Percentiles rank a stretch among this genome's conserved stretches.
Evolutionary conservation across 73 alveolate genomes (phyloP).

Genomic region (Tetrahymena malaccensis): DNA sequence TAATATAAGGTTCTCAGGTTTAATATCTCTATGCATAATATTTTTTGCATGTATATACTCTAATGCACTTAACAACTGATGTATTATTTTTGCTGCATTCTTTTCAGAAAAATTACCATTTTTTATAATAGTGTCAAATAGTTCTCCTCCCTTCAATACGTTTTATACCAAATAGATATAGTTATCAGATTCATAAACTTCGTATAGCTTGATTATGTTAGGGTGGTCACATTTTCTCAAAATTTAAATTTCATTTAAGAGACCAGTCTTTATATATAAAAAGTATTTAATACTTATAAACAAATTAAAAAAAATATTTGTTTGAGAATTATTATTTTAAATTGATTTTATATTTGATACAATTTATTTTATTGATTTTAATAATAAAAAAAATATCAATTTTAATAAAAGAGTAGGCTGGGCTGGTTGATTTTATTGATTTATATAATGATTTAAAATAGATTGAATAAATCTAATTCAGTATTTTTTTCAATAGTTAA

Average conservation of each 20-base stretch:
- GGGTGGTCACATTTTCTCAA: slow-evolving; percentile 37
- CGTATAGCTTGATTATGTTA: slow-evolving; percentile 29
- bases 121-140: slow-evolving; percentile 21
- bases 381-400: too few species aligned
- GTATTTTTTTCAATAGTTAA: background rate
- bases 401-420: background rate
- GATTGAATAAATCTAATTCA: background rate
- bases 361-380: too few species aligned
- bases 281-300: background rate
- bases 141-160: slow-evolving; percentile 25
- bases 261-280: slow-evolving; percentile 10
- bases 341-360: too few species aligned
- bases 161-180: slow-evolving; percentile 27
- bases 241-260: slow-evolving; percentile 28
- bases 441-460: too few species aligned
- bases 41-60: slow-evolving; percentile 47
- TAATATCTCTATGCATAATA: slow-evolving; percentile 75
- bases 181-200: slow-evolving; percentile 37
- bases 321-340: background rate
- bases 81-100: background rate
- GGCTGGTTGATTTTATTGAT: background rate
- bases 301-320: too few species aligned
- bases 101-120: slow-evolving; percentile 9
- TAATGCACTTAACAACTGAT: background rate
- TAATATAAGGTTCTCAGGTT: slow-evolving; percentile 71